Conservation (phyloP, 345 rosid genomes). For the Aquilaria malaccensis region DNA sequence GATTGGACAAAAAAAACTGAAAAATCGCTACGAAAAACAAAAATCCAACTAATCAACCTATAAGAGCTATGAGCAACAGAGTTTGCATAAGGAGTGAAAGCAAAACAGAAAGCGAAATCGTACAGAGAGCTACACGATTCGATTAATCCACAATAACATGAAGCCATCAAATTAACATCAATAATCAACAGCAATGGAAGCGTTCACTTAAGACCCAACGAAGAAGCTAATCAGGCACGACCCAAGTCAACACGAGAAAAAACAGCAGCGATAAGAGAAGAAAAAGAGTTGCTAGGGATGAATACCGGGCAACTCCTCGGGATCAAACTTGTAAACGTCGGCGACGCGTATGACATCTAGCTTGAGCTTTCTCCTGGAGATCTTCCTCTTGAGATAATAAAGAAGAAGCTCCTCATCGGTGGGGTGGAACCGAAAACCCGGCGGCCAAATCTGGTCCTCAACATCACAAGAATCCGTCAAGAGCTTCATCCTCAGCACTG, state of each 20-base stretch:
- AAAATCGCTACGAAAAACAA: too few relatives aligned
- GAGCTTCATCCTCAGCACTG: conserved; percentile 17
- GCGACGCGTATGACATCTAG: conserved; percentile 55
- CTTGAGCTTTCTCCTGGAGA: conserved; percentile 45
- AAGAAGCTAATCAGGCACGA: not conserved
- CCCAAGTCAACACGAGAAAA: too few relatives aligned
- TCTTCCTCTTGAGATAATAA: conserved; percentile 76
- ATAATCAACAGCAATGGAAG: too few relatives aligned
- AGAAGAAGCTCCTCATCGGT: conserved; percentile 86
- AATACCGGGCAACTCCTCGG: conserved; percentile 86
- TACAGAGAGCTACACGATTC: not conserved
- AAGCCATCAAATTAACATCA: too few relatives aligned
- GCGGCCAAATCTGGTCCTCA: conserved; percentile 56
- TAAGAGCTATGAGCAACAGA: too few relatives aligned
- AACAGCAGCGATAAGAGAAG: not conserved
- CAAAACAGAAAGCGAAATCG: not conserved
- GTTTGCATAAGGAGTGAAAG: too few relatives aligned
- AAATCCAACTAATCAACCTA: too few relatives aligned
- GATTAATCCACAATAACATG: too few relatives aligned
- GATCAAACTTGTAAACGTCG: conserved; percentile 92
- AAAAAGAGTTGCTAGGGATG: too few relatives aligned
- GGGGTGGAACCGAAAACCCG: conserved; percentile 93
- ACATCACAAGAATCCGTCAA: conserved; percentile 10
- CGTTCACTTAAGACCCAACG: too few relatives aligned
- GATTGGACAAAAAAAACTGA: too few relatives aligned